These are phyloP conservation scores for Cryptococcus hybrid DNA, from an alignment of 1,284 basidiomycete species.

Conservation along the genomic window DNA sequence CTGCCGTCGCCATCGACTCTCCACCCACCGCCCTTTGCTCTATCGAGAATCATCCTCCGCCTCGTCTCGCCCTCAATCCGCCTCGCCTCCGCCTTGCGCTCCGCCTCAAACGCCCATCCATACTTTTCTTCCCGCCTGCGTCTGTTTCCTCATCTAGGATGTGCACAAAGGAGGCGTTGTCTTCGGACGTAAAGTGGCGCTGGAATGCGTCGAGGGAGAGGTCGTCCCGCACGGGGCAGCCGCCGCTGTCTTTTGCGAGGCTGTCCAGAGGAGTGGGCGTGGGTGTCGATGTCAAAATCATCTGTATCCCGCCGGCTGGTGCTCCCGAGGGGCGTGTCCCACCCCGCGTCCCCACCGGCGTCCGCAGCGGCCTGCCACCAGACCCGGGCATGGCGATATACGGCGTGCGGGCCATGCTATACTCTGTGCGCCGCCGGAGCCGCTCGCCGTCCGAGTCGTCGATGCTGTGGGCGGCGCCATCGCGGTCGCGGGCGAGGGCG, in stretches of 20 bases:
- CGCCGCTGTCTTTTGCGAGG: conserved; percentile 15
- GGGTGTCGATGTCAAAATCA: not conserved
- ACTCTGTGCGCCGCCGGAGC: conserved; percentile 13
- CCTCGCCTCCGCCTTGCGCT: conserved; percentile 64
- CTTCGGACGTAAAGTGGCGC: conserved; percentile 86
- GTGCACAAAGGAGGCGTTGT: conserved; percentile 89
- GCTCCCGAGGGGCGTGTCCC: conserved; percentile 38
- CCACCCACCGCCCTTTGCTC: conserved; percentile 35
- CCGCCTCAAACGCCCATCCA: conserved; percentile 89
- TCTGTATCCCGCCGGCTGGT: conserved; percentile 9
- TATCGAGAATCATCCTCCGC: conserved; percentile 47
- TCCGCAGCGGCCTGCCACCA: conserved; percentile 18
- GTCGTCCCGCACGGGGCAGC: conserved; percentile 39
- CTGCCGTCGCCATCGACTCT: conserved; percentile 36
- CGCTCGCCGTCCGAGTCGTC: too few relatives aligned
- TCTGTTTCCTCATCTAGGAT: conserved; percentile 85
- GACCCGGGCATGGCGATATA: conserved; percentile 32
- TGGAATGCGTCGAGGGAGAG: conserved; percentile 81
- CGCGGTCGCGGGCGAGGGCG: conserved; percentile 52
- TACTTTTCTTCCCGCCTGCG: conserved; percentile 67
- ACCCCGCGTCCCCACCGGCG: conserved; percentile 40
- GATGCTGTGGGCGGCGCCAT: too few relatives aligned
- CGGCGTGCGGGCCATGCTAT: conserved; percentile 37
- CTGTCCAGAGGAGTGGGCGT: conserved; percentile 3
- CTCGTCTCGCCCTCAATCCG: conserved; percentile 50